Base-by-base conservation (phyloP, 768 basidiomycete genomes). In the Suillus weaverae region DNA sequence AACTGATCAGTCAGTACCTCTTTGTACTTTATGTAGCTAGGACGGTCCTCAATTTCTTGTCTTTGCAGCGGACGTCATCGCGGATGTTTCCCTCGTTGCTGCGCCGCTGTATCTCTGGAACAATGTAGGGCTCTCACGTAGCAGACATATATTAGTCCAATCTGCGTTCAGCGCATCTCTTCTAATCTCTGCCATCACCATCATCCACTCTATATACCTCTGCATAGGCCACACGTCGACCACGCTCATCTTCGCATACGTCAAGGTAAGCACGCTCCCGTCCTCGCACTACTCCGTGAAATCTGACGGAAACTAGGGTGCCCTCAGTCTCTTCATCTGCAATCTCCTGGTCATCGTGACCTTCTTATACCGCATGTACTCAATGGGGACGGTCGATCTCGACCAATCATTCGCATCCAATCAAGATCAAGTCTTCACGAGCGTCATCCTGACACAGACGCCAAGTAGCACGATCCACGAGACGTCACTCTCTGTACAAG, bases 321-420 rank as follows among this genome's bases (percentile, higher is more conserved):
- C 61, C 16, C 53, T 62, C 16, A 55, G 20, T 22, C 38, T 62
- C 11, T 22, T 62, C 8, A 57, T 62, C 33, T 62, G 61, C 51
- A 62, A 62, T 18, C n/a, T 62, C 14, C 30, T 62, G 61, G 61
- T 62, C 18, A 56, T 62, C 35, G 61, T 62, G 13, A 62, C 53
- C n/a, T 38, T 35, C 20, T 20, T 48, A 11, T 62, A 62, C 11
- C 48, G 61, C 32, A n/a, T 57, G 8, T 30, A 11, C 32, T 51
- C 53, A 14, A 30, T 36, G 26, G 53, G 57, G 38, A 36, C n/a
- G 4, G 18, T 57, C 7, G 61, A 62, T 36, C n/a, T 32, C 8
- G 61, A 39, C n/a, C 53, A 62, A 30, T 32, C 41, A 30, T 61
- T 61, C 3, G 11, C 51, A 53, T 32, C 51, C 9, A 18, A 10